These are phyloP conservation scores for Calonectria montana DNA, from an alignment of 2,329 filamentous ascomycete species.

Conservation along the genomic window DNA sequence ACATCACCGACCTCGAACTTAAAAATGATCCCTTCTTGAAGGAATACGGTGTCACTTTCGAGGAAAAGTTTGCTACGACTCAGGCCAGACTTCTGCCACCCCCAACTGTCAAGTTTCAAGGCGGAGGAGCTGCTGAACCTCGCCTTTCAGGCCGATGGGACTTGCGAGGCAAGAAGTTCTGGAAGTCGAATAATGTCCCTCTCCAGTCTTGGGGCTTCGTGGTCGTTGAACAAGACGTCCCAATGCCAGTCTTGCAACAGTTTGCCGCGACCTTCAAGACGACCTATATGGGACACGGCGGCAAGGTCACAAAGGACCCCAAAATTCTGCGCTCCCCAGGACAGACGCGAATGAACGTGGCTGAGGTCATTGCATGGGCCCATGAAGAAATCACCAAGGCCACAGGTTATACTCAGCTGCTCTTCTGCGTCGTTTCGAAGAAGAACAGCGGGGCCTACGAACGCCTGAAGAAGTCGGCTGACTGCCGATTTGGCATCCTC, in stretches of 20 bases:
- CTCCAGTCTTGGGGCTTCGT: constrained; percentile 83
- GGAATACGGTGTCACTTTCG: constrained; percentile 80
- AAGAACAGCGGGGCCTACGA: constrained; percentile 81
- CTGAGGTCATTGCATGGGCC: constrained; percentile 60
- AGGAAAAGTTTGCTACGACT: constrained; percentile 70
- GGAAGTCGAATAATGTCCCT: constrained; percentile 68
- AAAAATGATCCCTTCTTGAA: constrained; percentile 78
- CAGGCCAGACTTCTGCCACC: constrained; percentile 78
- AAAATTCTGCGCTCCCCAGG: constrained; percentile 49
- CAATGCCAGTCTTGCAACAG: constrained; percentile 47
- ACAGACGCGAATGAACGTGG: constrained; percentile 53
- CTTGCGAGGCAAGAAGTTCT: constrained; percentile 82
- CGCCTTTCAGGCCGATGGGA: constrained; percentile 84
- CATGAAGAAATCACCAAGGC: constrained; percentile 64
- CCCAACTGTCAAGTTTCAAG: constrained; percentile 76
- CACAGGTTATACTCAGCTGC: constrained; percentile 73
- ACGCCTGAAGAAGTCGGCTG: constrained; percentile 88
- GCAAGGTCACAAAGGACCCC: constrained; percentile 51
- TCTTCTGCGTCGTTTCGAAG: constrained; percentile 82
- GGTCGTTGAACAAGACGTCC: constrained; percentile 67
- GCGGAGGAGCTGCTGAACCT: constrained; percentile 67
- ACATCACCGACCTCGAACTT: constrained; percentile 70
- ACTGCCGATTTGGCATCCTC: constrained; percentile 85
- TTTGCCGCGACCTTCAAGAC: constrained; percentile 57
- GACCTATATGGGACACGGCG: constrained; percentile 63